These are phyloP conservation scores for Graphilbum fragrans DNA, from an alignment of 2,329 filamentous ascomycete species.

Conservation along the genomic window DNA sequence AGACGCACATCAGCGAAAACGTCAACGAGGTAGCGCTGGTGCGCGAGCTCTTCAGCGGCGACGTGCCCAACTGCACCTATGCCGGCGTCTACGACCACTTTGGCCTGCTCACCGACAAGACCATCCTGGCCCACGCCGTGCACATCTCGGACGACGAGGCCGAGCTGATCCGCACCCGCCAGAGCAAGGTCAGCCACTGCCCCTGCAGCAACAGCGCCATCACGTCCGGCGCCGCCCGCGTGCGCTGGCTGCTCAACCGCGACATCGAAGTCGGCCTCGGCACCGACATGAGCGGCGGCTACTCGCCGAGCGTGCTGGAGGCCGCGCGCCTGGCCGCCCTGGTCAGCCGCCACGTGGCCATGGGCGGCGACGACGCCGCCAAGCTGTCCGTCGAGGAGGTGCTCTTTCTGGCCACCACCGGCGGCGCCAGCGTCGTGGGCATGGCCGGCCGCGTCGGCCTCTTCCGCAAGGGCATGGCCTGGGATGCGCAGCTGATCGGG, in stretches of 20 bases:
- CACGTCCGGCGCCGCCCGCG: conserved; percentile 64
- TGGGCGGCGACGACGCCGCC: conserved; percentile 36
- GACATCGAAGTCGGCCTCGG: conserved; percentile 76
- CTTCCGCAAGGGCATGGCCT: conserved; percentile 79
- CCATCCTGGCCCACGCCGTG: conserved; percentile 76
- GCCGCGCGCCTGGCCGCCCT: conserved; percentile 72
- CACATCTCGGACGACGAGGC: conserved; percentile 61
- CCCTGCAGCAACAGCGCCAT: conserved; percentile 77
- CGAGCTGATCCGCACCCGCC: conserved; percentile 44
- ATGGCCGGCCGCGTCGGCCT: conserved; percentile 60
- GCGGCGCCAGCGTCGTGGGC: conserved; percentile 72
- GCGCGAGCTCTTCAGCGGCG: conserved; percentile 48
- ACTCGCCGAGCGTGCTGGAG: conserved; percentile 68
- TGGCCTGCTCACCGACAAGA: conserved; percentile 57
- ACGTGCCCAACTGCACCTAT: conserved; percentile 39
- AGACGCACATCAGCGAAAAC: conserved; percentile 90
- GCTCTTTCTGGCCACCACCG: conserved; percentile 75
- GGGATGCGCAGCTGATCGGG: conserved; percentile 76
- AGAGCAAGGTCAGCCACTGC: conserved; percentile 69
- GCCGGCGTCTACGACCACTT: conserved; percentile 66
- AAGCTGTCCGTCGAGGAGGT: conserved; percentile 80
- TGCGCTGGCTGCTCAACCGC: conserved; percentile 60
- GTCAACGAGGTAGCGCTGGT: conserved; percentile 61
- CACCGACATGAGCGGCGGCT: conserved; percentile 85
- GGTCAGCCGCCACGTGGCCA: conserved; percentile 60